Evolutionary conservation across 2,329 filamentous ascomycete species (phyloP).

Genomic region (Orbilia brochopaga): DNA sequence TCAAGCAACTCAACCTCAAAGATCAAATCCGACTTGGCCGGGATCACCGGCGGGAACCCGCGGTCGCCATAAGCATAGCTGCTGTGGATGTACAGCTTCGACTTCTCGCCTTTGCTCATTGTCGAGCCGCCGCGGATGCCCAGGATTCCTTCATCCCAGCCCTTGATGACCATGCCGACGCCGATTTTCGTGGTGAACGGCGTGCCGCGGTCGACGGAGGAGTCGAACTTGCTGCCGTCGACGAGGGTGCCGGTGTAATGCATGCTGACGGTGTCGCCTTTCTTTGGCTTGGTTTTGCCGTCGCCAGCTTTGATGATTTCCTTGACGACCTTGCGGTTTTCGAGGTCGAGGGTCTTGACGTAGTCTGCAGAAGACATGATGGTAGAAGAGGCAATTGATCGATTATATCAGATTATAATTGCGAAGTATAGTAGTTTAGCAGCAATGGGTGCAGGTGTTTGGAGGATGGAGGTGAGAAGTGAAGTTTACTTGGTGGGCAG

Average conservation of each 20-base stretch:
- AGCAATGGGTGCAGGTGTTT: too few relatives aligned
- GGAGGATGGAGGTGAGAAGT: neutral
- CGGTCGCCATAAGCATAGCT: slow-evolving; percentile 35
- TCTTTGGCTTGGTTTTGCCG: slow-evolving; percentile 10
- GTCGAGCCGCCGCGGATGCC: slow-evolving; percentile 68
- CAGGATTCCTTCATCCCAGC: slow-evolving; percentile 83
- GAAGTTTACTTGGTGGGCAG: neutral
- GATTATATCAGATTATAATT: neutral
- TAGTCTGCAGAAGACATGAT: slow-evolving; percentile 4
- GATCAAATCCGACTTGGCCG: slow-evolving; percentile 61
- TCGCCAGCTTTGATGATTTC: slow-evolving; percentile 32
- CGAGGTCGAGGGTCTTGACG: slow-evolving; percentile 11
- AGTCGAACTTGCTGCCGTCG: slow-evolving; percentile 83
- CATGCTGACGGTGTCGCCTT: slow-evolving; percentile 34
- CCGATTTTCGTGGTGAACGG: slow-evolving; percentile 78
- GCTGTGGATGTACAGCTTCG: slow-evolving; percentile 77
- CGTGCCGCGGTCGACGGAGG: slow-evolving; percentile 76
- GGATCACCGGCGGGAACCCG: slow-evolving; percentile 26
- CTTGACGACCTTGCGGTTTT: slow-evolving; percentile 29
- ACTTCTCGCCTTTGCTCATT: slow-evolving; percentile 78
- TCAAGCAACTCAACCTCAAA: slow-evolving; percentile 90
- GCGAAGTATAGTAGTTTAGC: neutral
- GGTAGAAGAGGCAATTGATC: neutral
- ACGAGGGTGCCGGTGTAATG: slow-evolving; percentile 76
- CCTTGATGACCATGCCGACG: slow-evolving; percentile 81